A percentile compares a stretch with the other conserved stretches of the same genome.
phyloP scores from a whole-genome alignment of 768 basidiomycete species.

The Cystobasidium onofrii region DNA sequence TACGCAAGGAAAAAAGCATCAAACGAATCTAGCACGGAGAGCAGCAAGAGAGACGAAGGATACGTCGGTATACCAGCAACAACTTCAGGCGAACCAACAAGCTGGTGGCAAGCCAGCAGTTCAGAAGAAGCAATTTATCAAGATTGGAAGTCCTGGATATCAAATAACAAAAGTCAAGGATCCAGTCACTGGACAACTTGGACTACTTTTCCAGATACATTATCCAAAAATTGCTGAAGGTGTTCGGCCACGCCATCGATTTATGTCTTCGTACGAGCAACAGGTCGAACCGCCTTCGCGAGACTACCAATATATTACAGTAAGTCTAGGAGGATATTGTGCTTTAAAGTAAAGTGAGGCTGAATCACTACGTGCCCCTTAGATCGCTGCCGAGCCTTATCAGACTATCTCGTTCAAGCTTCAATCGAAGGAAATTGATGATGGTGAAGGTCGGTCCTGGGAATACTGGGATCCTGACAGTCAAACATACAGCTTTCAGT shows the following conservation, averaged over 20 bases:
- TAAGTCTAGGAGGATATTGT: slow-evolving; percentile 49
- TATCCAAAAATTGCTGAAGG: slow-evolving; percentile 60
- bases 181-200: slow-evolving; percentile 68
- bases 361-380: background rate
- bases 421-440: slow-evolving; percentile 79
- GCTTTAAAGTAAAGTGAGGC: no score
- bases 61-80: slow-evolving; percentile 73
- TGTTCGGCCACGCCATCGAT: slow-evolving; percentile 73
- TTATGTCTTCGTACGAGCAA: slow-evolving; percentile 98
- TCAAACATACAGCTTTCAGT: slow-evolving; percentile 63
- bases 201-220: slow-evolving; percentile 95
- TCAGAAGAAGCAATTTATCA: slow-evolving; percentile 87
- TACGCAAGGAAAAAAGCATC: slow-evolving; percentile 98
- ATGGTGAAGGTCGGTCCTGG: slow-evolving; percentile 53
- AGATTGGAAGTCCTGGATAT: slow-evolving; percentile 92
- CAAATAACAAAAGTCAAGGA: slow-evolving; percentile 94
- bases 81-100: slow-evolving; percentile 39
- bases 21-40: slow-evolving; percentile 92
- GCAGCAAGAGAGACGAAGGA: slow-evolving; percentile 97
- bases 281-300: slow-evolving; percentile 89
- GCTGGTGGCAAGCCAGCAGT: slow-evolving; percentile 49
- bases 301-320: slow-evolving; percentile 93
- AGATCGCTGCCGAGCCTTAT: slow-evolving; percentile 99
- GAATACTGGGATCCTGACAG: slow-evolving; percentile 99
- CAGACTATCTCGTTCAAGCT: slow-evolving; percentile 99